phyloP scores from a whole-genome alignment of 2,329 filamentous ascomycete genomes.

The Chalaropsis ovoidea region DNA sequence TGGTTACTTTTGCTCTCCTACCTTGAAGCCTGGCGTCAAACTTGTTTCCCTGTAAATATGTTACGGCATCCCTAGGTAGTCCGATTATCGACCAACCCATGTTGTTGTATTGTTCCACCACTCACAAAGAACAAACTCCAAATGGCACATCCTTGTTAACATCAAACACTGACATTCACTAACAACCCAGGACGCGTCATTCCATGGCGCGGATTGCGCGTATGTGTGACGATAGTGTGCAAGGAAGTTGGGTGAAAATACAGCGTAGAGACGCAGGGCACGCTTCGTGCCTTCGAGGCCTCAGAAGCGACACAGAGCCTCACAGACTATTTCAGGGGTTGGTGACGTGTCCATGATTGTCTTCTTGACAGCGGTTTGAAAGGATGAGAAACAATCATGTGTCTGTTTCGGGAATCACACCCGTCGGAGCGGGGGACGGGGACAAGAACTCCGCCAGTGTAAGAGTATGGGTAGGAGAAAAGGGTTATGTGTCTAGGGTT shows the following conservation, averaged over 20 bases:
- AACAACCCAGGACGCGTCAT: conserved; percentile 1
- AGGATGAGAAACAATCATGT: no score
- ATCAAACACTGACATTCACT: neutral
- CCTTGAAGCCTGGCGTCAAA: no score
- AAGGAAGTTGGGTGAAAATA: neutral
- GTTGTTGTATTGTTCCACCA: no score
- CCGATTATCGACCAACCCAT: no score
- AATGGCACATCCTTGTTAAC: neutral
- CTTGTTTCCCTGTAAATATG: no score
- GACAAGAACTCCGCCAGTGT: no score
- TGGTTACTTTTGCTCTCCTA: no score
- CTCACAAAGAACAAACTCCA: neutral
- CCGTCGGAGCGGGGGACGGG: no score
- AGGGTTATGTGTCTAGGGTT: no score
- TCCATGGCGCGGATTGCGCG: neutral
- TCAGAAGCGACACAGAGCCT: neutral
- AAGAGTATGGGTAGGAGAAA: no score
- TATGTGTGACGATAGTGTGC: neutral
- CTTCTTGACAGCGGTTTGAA: neutral
- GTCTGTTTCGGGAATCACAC: no score
- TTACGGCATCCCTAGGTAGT: no score
- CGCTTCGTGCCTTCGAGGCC: neutral
- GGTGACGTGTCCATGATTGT: neutral
- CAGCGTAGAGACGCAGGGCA: neutral
- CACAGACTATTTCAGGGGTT: neutral